Percentiles rank a stretch among this genome's conserved stretches.
These are phyloP conservation scores for Ophiocordyceps camponoti-rufipedis DNA, from an alignment of 2,329 filamentous ascomycete genomes.

Conservation along the genomic window DNA sequence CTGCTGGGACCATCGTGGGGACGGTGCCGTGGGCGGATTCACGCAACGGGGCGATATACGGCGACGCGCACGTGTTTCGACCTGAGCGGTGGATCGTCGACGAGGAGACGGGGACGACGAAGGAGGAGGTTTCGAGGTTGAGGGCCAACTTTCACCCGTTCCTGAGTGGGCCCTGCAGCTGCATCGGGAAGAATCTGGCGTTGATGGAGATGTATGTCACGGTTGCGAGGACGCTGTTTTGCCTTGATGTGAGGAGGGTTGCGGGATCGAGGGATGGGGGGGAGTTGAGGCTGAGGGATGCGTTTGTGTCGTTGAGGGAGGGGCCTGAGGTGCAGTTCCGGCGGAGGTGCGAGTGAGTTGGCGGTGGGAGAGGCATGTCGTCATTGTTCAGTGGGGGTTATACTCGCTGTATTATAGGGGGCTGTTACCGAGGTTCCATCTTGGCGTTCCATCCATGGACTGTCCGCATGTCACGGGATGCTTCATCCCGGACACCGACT, in stretches of 20 bases:
- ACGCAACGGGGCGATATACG: neutral
- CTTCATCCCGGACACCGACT: too few relatives aligned
- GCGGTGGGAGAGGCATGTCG: too few relatives aligned
- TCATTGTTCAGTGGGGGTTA: too few relatives aligned
- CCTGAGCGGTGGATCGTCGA: neutral
- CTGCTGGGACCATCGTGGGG: neutral
- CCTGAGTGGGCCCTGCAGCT: neutral
- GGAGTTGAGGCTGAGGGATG: neutral
- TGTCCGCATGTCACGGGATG: too few relatives aligned
- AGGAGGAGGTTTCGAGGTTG: neutral
- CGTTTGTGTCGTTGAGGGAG: neutral
- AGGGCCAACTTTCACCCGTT: neutral
- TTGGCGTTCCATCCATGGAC: too few relatives aligned
- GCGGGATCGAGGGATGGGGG: neutral
- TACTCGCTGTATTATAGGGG: too few relatives aligned
- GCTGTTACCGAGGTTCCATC: too few relatives aligned
- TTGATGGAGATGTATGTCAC: neutral
- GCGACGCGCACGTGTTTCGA: neutral
- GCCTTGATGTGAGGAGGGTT: neutral
- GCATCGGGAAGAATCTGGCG: neutral
- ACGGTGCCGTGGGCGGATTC: neutral
- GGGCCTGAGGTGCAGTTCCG: neutral
- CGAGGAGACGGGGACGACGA: neutral
- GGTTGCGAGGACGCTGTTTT: neutral
- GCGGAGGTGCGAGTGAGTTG: neutral